These are phyloP conservation scores for Catenaria anguillulae DNA, from an alignment of 371 early-diverging fungal genomes.

Conservation along the genomic window DNA sequence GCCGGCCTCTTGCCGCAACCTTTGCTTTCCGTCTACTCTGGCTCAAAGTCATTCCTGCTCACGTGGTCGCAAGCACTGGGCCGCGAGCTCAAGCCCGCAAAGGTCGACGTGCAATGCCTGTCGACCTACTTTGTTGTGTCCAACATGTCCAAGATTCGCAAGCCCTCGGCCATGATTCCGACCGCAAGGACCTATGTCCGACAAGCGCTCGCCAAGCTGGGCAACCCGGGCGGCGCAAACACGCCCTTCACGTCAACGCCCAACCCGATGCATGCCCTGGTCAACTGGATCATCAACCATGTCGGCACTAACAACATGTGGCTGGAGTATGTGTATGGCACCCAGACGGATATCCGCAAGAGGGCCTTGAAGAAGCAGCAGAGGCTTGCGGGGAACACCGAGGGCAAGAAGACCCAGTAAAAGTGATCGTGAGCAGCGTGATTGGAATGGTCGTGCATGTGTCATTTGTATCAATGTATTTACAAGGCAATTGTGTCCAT, in stretches of 20 bases:
- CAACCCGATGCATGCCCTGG: conserved; percentile 62
- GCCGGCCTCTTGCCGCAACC: conserved; percentile 78
- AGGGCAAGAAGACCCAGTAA: background rate
- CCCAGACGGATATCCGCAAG: background rate
- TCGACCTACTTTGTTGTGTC: conserved; percentile 83
- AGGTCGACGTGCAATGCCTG: conserved; percentile 74
- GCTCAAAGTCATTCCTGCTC: conserved; percentile 83
- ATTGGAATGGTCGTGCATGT: too few relatives aligned
- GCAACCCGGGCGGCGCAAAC: conserved; percentile 52
- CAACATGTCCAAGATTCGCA: conserved; percentile 83
- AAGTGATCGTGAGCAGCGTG: too few relatives aligned
- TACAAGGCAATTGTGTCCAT: too few relatives aligned
- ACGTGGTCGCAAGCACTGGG: conserved; percentile 80
- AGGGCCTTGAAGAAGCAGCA: background rate
- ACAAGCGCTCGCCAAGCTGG: conserved; percentile 53
- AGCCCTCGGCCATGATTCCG: conserved; percentile 59
- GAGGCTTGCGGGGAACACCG: too few relatives aligned
- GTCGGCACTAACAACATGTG: conserved; percentile 41
- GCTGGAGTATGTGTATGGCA: conserved; percentile 36
- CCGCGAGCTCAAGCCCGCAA: conserved; percentile 55
- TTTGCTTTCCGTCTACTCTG: conserved; percentile 80
- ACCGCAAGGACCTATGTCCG: conserved; percentile 64
- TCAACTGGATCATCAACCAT: conserved; percentile 55
- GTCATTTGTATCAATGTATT: too few relatives aligned
- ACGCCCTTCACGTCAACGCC: conserved; percentile 60